A percentile compares a stretch with the other conserved stretches of the same genome.
Evolutionary conservation across 371 early-diverging fungal species (phyloP).

Genomic region (Mortierella sp.): DNA sequence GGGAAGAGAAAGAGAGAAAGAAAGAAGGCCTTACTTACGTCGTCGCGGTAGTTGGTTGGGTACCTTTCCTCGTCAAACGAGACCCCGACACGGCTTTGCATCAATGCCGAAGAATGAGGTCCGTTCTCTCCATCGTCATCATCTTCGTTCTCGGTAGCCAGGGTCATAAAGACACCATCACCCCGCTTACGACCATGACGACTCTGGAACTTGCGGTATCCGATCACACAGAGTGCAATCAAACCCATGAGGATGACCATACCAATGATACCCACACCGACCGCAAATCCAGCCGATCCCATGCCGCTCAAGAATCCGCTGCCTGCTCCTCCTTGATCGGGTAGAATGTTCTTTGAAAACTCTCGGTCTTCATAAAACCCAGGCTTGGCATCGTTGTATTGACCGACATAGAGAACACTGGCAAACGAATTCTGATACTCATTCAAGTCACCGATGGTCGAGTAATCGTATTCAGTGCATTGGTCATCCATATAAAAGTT

Average conservation of each 20-base stretch:
- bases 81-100: constrained; percentile 39
- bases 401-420: constrained; percentile 26
- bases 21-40: constrained; percentile 13
- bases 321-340: constrained; percentile 4
- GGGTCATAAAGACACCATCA: constrained; percentile 32
- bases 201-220: constrained; percentile 13
- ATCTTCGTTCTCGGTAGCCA: constrained; percentile 26
- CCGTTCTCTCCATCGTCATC: constrained; percentile 50
- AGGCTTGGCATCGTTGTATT: constrained; percentile 28
- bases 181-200: constrained; percentile 1
- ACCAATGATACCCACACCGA: constrained; percentile 34
- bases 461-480: constrained; percentile 40
- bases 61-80: constrained; percentile 50
- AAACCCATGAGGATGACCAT: constrained; percentile 22
- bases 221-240: constrained; percentile 16
- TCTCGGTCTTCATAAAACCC: constrained; percentile 42
- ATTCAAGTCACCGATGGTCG: constrained; percentile 17
- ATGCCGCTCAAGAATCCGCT: not conserved
- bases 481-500: constrained; percentile 42
- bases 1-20: not conserved
- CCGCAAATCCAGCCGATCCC: constrained; percentile 17
- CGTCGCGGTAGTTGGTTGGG: constrained; percentile 31
- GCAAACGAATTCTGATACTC: constrained; percentile 25
- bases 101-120: constrained; percentile 46
- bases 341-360: constrained; percentile 20